A percentile compares a stretch with the other conserved stretches of the same genome.
These are phyloP conservation scores for Suillus plorans DNA, from an alignment of 768 basidiomycete genomes.

Conservation along the genomic window DNA sequence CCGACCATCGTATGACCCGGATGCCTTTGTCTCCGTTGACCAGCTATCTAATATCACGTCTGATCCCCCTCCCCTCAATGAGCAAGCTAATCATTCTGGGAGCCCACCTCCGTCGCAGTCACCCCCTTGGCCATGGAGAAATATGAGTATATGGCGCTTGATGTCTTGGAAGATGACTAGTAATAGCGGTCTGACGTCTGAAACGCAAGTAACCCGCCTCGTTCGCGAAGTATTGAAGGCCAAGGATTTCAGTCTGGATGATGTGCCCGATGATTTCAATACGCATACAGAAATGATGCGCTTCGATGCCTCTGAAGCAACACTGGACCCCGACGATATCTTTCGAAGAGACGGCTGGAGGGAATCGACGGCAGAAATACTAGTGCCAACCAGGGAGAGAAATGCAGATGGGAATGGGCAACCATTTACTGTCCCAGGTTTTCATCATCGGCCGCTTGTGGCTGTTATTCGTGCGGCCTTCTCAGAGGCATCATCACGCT, in stretches of 20 bases:
- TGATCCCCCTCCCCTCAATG: neutral
- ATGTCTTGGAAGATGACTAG: constrained; percentile 13
- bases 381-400: constrained; percentile 10
- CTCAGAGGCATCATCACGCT: constrained; percentile 11
- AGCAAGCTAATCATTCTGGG: neutral
- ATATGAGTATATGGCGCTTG: constrained; percentile 13
- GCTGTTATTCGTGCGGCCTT: constrained; percentile 8
- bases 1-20: constrained; percentile 8
- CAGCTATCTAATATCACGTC: neutral
- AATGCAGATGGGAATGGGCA: constrained; percentile 1
- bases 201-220: neutral
- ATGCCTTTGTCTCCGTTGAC: neutral
- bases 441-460: constrained; percentile 16
- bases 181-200: neutral
- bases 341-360: constrained; percentile 14
- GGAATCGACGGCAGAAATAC: constrained; percentile 4
- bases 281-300: neutral
- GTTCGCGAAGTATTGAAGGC: constrained; percentile 7
- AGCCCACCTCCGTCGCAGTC: neutral
- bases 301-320: neutral
- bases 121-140: constrained; percentile 17
- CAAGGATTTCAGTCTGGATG: constrained; percentile 7
- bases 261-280: constrained; percentile 1
- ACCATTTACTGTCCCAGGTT: constrained; percentile 6
- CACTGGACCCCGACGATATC: neutral